These are phyloP conservation scores for Wallacemonas rigidus DNA, from an alignment of 208 protist genomes.

Conservation along the genomic window DNA sequence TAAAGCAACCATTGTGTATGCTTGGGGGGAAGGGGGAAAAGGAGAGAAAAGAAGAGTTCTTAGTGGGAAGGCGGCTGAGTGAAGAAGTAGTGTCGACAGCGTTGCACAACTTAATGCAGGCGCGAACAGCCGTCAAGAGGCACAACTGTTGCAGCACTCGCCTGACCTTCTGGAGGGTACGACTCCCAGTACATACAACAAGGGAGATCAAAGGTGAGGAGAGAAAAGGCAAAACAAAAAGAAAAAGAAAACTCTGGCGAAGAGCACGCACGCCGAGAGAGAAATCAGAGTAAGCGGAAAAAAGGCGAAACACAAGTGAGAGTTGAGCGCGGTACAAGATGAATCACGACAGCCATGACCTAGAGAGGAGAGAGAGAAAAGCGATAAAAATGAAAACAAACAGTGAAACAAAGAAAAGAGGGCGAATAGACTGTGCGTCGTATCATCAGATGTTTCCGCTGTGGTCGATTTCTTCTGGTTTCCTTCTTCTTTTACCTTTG, in stretches of 20 bases:
- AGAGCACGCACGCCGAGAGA: too few relatives aligned
- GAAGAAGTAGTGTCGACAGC: background rate
- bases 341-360: too few relatives aligned
- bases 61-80: background rate
- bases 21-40: background rate
- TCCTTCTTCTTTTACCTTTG: too few relatives aligned
- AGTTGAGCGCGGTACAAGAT: background rate
- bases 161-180: background rate
- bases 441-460: too few relatives aligned
- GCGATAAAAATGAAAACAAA: conserved; percentile 5
- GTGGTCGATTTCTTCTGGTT: too few relatives aligned
- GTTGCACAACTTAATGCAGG: conserved; percentile 25
- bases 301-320: conserved; percentile 2
- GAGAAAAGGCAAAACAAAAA: conserved; percentile 13
- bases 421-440: too few relatives aligned
- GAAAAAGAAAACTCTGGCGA: too few relatives aligned
- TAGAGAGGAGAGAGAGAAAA: background rate
- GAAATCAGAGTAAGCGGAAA: background rate
- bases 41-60: conserved; percentile 5
- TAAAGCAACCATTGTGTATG: too few relatives aligned
- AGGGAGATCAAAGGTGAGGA: background rate
- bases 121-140: conserved; percentile 14
- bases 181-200: background rate
- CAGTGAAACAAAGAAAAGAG: background rate
- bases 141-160: background rate